A percentile compares a stretch with the other conserved stretches of the same genome.
Evolutionary conservation across 306 rosid species (phyloP).

Genomic region (Vigna radiata): DNA sequence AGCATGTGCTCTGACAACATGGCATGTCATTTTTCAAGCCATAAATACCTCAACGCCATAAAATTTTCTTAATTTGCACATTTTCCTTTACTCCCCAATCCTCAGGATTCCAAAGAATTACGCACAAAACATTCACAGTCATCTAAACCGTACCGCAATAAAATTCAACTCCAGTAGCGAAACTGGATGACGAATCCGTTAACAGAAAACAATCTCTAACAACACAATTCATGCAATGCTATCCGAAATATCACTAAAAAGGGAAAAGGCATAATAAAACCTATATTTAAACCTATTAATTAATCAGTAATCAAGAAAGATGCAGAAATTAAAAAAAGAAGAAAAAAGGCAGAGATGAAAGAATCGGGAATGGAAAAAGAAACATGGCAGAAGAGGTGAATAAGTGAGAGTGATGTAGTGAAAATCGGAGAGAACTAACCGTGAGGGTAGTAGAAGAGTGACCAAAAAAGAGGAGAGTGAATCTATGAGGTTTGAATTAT

Average conservation of each 20-base stretch:
- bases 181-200: slow-evolving; percentile 39
- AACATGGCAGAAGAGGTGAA: slow-evolving; percentile 3
- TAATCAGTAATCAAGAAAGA: not conserved
- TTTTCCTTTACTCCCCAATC: slow-evolving; percentile 22
- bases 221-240: slow-evolving; percentile 30
- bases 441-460: slow-evolving; percentile 24
- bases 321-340: slow-evolving; percentile 19
- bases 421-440: slow-evolving; percentile 46
- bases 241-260: slow-evolving; percentile 18
- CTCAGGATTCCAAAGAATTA: not conserved
- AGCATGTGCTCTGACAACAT: slow-evolving; percentile 11
- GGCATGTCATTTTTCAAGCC: not conserved
- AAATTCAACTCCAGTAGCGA: slow-evolving; percentile 30
- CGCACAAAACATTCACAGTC: slow-evolving; percentile 13
- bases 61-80: slow-evolving; percentile 6
- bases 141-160: not conserved
- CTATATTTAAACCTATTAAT: not conserved
- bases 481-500: slow-evolving; percentile 28
- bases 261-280: slow-evolving; percentile 6
- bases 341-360: not conserved
- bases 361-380: not conserved
- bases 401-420: not conserved
- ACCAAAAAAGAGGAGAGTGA: slow-evolving; percentile 18
- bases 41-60: not conserved
- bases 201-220: not conserved